Base-by-base conservation (phyloP, 257 asterid species). In the Knoxia roxburghii region DNA sequence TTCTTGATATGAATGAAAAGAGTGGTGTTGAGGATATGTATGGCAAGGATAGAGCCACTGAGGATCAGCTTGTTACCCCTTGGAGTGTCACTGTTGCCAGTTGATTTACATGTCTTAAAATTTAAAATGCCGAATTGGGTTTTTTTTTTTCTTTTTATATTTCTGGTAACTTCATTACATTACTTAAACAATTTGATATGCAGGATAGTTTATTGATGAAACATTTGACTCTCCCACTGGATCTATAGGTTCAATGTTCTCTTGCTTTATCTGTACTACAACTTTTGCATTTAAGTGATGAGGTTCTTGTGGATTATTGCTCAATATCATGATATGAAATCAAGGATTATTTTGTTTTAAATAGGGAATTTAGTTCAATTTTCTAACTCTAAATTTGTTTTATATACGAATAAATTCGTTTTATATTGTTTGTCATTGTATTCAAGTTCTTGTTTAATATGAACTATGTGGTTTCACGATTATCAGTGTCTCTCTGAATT, bases 41-140 rank as follows among this genome's bases (percentile, higher is more conserved):
- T 37, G 96, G 99, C 2, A 96, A 90, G 76, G 97, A 93, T 68
- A 83, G 92, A 61, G 99, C 99, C 58, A 78, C 95, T 3, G 84
- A 93, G 81, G 82, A 90, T 78, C 97, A 83, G 80, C 79, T 77
- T 18, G 74, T 93, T 75, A 90, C 96, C 60, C 99, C 99, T 27
- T 93, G 96, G 99, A 69, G 84, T 45, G 75, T 85, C 29, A 79
- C 97, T 18, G 83, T 93, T 56, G 95, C 99, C 70, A 88, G 99
- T 97, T 92, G 74, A 81, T 69, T 35, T 17, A 0, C 17, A n/a
- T 39, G 26, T 51, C 45, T 73, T 54, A 7, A 5, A 43, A 56
- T 57, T 69, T 41, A 17, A 41, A 40, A 63, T n/a, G 20, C 3
- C 55, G 39, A 49, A 30, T 1, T 15, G n/a, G n/a, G n/a, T n/a